Conservation (phyloP, 148 eudicot genomes). For the Fagopyrum homotropicum region DNA sequence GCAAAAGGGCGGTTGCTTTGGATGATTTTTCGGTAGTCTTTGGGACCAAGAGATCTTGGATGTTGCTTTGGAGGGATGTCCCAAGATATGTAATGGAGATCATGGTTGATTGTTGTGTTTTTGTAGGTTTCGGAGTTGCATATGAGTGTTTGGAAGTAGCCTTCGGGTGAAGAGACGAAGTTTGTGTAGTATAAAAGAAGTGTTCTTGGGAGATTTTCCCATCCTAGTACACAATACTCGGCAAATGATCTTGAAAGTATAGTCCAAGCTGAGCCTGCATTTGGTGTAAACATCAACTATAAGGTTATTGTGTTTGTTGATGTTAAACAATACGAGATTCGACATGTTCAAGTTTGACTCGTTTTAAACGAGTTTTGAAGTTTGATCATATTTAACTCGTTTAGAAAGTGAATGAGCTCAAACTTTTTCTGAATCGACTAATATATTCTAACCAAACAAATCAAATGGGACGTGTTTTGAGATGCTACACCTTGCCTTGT, state of each 20-base stretch:
- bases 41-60: constrained; percentile 64
- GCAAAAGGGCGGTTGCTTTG: constrained; percentile 80
- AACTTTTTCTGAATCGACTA: too few relatives aligned
- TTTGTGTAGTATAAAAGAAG: constrained; percentile 93
- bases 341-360: too few relatives aligned
- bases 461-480: too few relatives aligned
- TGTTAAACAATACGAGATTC: too few relatives aligned
- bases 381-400: too few relatives aligned
- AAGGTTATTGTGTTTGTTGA: too few relatives aligned
- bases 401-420: too few relatives aligned
- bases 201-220: constrained; percentile 87
- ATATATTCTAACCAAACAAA: too few relatives aligned
- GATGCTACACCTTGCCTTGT: too few relatives aligned
- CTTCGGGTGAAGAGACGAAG: constrained; percentile 87
- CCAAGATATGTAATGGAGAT: constrained; percentile 80
- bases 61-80: constrained; percentile 90
- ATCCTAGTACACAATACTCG: constrained; percentile 68
- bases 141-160: constrained; percentile 80
- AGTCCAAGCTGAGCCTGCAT: constrained; percentile 88
- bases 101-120: constrained; percentile 77
- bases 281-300: neutral
- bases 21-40: constrained; percentile 69
- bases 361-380: too few relatives aligned
- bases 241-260: constrained; percentile 75
- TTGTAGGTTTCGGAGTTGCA: constrained; percentile 75